phyloP scores from a whole-genome alignment of 352 stramenopile genomes.

The Phytophthora pluvialis region DNA sequence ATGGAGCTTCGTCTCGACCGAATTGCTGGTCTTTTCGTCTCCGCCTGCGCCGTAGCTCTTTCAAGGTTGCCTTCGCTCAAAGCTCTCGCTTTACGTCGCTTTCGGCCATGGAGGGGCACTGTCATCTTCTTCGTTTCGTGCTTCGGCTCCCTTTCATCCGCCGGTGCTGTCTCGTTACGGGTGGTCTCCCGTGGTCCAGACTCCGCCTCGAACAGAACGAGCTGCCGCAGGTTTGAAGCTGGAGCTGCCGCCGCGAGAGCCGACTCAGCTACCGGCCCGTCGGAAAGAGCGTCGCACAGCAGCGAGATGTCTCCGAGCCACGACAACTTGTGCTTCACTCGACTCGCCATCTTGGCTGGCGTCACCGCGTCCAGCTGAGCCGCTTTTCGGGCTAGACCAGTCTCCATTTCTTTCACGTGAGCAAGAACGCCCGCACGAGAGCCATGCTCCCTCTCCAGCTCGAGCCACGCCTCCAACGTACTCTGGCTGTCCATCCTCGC shows the following conservation, averaged over 20 bases:
- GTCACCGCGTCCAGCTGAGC: not conserved
- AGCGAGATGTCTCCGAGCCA: constrained; percentile 1
- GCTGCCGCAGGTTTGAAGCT: not conserved
- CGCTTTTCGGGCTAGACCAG: not conserved
- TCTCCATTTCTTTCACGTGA: constrained; percentile 2
- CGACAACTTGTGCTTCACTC: constrained; percentile 7
- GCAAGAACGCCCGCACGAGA: not conserved
- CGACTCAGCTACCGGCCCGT: not conserved
- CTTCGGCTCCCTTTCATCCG: not conserved
- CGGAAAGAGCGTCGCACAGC: not conserved
- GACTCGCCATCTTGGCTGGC: not conserved
- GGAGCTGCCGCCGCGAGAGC: not conserved
- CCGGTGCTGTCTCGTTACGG: too few species aligned
- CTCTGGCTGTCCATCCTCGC: not conserved
- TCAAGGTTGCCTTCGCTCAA: not conserved
- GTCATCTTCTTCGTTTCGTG: not conserved
- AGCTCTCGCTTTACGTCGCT: too few species aligned
- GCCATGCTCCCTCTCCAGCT: not conserved
- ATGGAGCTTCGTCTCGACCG: too few species aligned
- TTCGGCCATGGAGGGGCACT: not conserved
- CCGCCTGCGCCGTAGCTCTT: not conserved
- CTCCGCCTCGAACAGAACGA: not conserved
- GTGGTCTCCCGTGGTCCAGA: not conserved
- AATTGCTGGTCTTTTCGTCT: too few species aligned
- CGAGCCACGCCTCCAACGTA: not conserved